Percentiles rank a stretch among this genome's conserved stretches.
Evolutionary conservation across 2,329 filamentous ascomycete species (phyloP).

Genomic region (Mariannaea elegans): DNA sequence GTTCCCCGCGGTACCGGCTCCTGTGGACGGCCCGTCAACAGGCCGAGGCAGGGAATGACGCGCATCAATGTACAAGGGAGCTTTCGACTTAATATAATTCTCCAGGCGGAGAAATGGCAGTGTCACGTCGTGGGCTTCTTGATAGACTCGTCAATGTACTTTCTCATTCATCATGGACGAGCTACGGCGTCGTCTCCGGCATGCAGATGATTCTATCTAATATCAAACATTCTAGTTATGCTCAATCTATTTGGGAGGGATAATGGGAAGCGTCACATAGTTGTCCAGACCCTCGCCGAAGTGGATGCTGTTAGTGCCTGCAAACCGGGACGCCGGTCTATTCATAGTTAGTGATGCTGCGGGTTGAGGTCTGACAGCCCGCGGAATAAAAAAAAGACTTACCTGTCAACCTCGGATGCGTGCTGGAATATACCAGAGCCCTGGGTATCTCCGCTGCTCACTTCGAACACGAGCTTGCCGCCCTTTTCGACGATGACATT

Average conservation of each 20-base stretch:
- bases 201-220: not conserved
- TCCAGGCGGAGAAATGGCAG: not conserved
- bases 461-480: conserved; percentile 63
- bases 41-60: conserved; percentile 10
- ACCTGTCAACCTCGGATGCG: conserved; percentile 58
- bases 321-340: conserved; percentile 14
- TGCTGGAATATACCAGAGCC: conserved; percentile 67
- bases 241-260: conserved; percentile 16
- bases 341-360: not conserved
- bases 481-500: conserved; percentile 62
- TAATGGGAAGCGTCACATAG: conserved; percentile 20
- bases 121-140: no score
- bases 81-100: not conserved
- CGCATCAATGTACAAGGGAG: no score
- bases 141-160: not conserved
- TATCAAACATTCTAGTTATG: not conserved
- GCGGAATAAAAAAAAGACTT: conserved; percentile 23
- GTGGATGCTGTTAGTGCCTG: conserved; percentile 16
- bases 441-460: conserved; percentile 65
- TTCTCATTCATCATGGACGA: not conserved
- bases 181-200: not conserved
- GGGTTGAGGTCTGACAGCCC: no score
- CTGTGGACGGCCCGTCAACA: not conserved
- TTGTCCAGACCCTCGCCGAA: conserved; percentile 17
- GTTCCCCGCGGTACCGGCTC: not conserved